Percentiles rank a stretch among this genome's conserved stretches.
Evolutionary conservation across 108 stramenopile species (phyloP).

Genomic region (Aurantiochytrium sp.): DNA sequence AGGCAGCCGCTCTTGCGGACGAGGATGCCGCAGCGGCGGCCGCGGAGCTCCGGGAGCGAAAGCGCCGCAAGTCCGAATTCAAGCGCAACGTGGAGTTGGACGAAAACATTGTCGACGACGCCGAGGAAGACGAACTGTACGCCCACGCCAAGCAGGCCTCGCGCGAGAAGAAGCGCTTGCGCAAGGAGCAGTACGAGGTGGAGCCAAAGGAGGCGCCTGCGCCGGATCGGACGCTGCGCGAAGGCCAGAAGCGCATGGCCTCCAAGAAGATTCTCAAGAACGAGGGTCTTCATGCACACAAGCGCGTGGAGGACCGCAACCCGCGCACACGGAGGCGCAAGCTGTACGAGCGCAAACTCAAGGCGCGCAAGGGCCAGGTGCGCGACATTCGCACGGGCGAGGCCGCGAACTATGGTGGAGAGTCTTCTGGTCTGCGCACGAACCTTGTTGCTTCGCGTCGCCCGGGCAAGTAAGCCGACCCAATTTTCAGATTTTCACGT

Average conservation of each 20-base stretch:
- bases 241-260: slow-evolving; percentile 41
- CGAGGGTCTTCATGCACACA: slow-evolving; percentile 48
- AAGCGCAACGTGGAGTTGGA: neutral
- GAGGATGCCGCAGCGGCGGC: neutral
- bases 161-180: neutral
- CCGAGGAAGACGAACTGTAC: slow-evolving; percentile 22
- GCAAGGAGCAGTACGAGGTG: neutral
- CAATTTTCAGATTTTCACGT: neutral
- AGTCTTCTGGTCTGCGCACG: slow-evolving; percentile 10
- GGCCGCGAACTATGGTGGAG: slow-evolving; percentile 22
- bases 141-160: neutral
- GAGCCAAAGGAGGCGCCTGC: neutral
- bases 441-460: slow-evolving; percentile 15
- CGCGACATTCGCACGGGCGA: slow-evolving; percentile 23
- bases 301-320: slow-evolving; percentile 49
- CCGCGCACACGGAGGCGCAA: slow-evolving; percentile 51
- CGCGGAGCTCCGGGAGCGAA: neutral
- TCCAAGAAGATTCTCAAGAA: slow-evolving; percentile 52
- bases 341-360: slow-evolving; percentile 38
- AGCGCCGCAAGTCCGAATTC: neutral
- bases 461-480: neutral
- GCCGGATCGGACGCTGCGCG: neutral
- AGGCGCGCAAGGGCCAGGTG: slow-evolving; percentile 51
- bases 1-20: neutral
- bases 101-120: slow-evolving; percentile 5